phyloP scores from a whole-genome alignment of 345 rosid species.

The Citrus mangshanensis region DNA sequence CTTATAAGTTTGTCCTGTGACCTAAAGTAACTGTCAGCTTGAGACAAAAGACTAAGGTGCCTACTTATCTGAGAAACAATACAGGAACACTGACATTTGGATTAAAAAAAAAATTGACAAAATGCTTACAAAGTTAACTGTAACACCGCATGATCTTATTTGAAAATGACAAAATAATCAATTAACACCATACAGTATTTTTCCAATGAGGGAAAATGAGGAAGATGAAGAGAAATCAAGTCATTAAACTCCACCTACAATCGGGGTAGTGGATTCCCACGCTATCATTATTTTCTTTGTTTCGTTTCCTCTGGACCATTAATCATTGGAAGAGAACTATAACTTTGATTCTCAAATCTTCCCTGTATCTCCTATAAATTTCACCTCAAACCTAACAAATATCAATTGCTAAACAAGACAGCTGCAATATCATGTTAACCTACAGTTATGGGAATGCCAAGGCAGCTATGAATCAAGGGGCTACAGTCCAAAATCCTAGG shows the following conservation, averaged over 20 bases:
- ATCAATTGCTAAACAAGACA: background rate
- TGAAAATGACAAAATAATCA: no score
- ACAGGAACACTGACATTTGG: no score
- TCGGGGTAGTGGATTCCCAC: background rate
- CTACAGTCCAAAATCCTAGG: background rate
- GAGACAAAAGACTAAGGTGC: background rate
- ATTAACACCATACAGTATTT: no score
- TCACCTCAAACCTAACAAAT: background rate
- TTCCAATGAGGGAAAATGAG: background rate
- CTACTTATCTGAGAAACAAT: background rate
- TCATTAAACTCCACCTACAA: background rate
- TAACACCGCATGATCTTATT: no score
- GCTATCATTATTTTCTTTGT: background rate
- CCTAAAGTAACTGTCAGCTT: no score
- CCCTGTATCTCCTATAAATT: background rate
- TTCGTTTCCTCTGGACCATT: background rate
- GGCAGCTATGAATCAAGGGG: background rate
- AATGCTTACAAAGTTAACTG: no score
- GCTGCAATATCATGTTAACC: background rate
- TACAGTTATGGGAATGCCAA: background rate
- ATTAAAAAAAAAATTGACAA: no score
- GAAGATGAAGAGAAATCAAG: background rate
- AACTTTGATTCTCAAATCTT: background rate
- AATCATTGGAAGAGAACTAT: background rate
- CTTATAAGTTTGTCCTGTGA: background rate